phyloP scores from a whole-genome alignment of 2,329 filamentous ascomycete species.

The Hawksworthiomyces lignivorus region DNA sequence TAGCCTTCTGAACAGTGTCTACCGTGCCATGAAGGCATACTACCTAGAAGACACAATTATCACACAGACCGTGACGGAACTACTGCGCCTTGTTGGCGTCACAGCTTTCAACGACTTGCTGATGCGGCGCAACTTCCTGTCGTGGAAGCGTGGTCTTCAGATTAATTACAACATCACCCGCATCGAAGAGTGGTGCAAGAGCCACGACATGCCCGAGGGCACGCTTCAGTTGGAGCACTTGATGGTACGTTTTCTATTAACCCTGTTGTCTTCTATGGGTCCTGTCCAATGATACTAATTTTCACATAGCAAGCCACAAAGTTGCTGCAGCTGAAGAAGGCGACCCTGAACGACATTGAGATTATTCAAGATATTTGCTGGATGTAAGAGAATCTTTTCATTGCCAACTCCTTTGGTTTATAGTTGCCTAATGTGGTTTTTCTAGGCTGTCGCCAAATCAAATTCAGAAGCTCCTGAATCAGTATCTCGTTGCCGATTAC shows the following conservation, averaged over 20 bases:
- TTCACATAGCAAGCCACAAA: constrained; percentile 80
- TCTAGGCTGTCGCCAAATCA: constrained; percentile 90
- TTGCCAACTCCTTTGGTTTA: too few species aligned
- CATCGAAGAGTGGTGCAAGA: constrained; percentile 99
- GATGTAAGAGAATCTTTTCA: constrained; percentile 62
- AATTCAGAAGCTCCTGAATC: constrained; percentile 97
- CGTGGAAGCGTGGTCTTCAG: constrained; percentile 97
- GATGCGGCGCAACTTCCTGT: constrained; percentile 97
- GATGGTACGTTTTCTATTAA: constrained; percentile 57
- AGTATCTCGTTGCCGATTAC: constrained; percentile 97
- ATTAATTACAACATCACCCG: constrained; percentile 99
- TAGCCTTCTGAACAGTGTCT: constrained; percentile 91
- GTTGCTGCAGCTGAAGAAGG: constrained; percentile 96
- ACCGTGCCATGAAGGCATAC: constrained; percentile 98
- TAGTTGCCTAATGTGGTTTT: neutral
- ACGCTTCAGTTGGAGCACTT: constrained; percentile 95
- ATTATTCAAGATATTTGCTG: constrained; percentile 99
- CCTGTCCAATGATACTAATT: too few species aligned
- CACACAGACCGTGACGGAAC: constrained; percentile 88
- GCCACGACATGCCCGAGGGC: constrained; percentile 97
- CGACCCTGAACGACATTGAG: constrained; percentile 96
- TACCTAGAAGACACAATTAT: constrained; percentile 96
- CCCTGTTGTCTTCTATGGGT: neutral
- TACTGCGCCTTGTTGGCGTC: constrained; percentile 86
- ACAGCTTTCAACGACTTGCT: constrained; percentile 97